phyloP scores from a whole-genome alignment of 345 rosid species.

The Acer yangbiense region DNA sequence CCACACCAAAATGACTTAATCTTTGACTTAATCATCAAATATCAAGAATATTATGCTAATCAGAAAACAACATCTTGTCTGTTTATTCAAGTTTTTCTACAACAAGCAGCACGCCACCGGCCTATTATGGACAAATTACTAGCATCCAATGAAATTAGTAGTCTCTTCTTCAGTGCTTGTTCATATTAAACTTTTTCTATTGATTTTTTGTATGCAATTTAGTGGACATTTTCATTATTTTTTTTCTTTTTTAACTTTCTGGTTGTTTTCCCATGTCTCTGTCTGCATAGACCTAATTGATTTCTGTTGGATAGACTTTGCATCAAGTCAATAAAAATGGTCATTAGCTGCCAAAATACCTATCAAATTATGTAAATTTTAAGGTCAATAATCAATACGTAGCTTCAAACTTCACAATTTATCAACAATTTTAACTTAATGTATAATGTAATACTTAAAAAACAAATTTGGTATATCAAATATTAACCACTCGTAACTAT shows the following conservation, averaged over 20 bases:
- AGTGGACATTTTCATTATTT: neutral
- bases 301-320: neutral
- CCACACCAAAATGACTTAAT: neutral
- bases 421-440: too few species aligned
- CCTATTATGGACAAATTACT: neutral
- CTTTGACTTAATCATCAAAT: neutral
- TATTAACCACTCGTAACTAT: too few species aligned
- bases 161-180: neutral
- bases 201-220: neutral
- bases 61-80: slow-evolving; percentile 11
- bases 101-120: neutral
- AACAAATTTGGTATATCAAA: too few species aligned
- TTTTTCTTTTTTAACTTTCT: too few species aligned
- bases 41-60: neutral
- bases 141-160: neutral
- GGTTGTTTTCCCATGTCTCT: neutral
- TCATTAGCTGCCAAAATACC: neutral
- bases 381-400: too few species aligned
- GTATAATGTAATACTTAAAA: too few species aligned
- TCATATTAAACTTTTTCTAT: neutral
- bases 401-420: too few species aligned
- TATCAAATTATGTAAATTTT: too few species aligned
- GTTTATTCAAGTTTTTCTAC: slow-evolving; percentile 15
- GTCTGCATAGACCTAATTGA: neutral
- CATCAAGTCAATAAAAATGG: neutral